These are phyloP conservation scores for Byssothecium circinans DNA, from an alignment of 2,329 filamentous ascomycete genomes.

Conservation along the genomic window DNA sequence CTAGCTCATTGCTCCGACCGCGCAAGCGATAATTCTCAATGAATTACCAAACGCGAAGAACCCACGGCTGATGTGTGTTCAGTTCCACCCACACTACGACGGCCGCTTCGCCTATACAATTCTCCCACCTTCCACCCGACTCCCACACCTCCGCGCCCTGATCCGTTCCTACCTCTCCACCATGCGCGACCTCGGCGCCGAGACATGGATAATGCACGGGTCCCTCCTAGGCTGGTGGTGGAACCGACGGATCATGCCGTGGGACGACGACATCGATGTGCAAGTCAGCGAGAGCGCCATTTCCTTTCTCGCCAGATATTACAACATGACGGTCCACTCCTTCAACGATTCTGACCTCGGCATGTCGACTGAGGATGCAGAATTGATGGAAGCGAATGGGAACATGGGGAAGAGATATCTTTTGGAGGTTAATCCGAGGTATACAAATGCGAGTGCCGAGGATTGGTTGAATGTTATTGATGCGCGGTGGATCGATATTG, in stretches of 20 bases:
- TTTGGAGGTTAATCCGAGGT: slow-evolving; percentile 63
- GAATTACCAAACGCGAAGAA: background rate
- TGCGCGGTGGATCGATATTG: slow-evolving; percentile 62
- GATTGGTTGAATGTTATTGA: slow-evolving; percentile 61
- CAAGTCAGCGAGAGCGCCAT: slow-evolving; percentile 60
- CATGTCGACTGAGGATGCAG: slow-evolving; percentile 3
- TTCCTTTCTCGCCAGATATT: slow-evolving; percentile 58
- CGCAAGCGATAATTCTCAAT: no score
- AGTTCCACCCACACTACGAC: slow-evolving; percentile 60
- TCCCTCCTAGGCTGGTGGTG: slow-evolving; percentile 65
- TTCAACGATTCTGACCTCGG: slow-evolving; percentile 9
- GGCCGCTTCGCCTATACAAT: slow-evolving; percentile 55
- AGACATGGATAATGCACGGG: slow-evolving; percentile 67
- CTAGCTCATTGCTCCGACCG: no score
- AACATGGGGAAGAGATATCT: slow-evolving; percentile 49
- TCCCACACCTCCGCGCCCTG: slow-evolving; percentile 53
- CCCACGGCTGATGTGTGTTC: slow-evolving; percentile 13
- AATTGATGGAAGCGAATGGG: slow-evolving; percentile 28
- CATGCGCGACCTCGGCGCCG: slow-evolving; percentile 59
- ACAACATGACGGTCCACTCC: slow-evolving; percentile 63
- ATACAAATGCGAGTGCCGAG: slow-evolving; percentile 45
- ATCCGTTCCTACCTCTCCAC: slow-evolving; percentile 59
- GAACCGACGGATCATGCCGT: slow-evolving; percentile 63
- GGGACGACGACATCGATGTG: slow-evolving; percentile 64
- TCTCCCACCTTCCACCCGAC: slow-evolving; percentile 52